Percentiles rank a stretch among this genome's conserved stretches.
phyloP scores from a whole-genome alignment of 805 yeast genomes.

The Cyberlindnera xishuangbannaensis region DNA sequence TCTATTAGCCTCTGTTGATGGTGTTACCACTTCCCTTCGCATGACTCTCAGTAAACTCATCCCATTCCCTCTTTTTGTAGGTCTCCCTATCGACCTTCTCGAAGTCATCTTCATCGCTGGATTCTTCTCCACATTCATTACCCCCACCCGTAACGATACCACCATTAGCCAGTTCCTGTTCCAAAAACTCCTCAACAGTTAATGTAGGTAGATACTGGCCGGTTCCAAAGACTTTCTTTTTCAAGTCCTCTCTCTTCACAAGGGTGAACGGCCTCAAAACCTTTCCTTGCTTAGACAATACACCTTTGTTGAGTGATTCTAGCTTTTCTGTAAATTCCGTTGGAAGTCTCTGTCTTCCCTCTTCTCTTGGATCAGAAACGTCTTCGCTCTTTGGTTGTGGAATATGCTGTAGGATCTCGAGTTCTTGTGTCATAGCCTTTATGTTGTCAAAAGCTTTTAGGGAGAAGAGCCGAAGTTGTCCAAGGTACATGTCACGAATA shows the following conservation, averaged over 20 bases:
- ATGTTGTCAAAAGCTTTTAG: constrained; percentile 49
- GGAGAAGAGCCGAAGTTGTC: constrained; percentile 47
- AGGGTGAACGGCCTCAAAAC: constrained; percentile 82
- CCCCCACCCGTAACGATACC: constrained; percentile 58
- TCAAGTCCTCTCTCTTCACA: constrained; percentile 51
- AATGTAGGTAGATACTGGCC: constrained; percentile 92
- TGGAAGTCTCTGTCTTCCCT: constrained; percentile 19
- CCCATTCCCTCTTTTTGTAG: constrained; percentile 82
- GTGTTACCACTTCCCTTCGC: constrained; percentile 91
- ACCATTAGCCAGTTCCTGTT: constrained; percentile 79
- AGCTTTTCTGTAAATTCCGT: constrained; percentile 59
- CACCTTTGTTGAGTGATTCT: constrained; percentile 45
- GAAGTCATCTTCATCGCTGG: constrained; percentile 56
- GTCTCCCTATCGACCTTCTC: constrained; percentile 61
- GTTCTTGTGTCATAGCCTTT: constrained; percentile 59
- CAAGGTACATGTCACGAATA: constrained; percentile 48
- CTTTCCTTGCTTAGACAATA: constrained; percentile 68
- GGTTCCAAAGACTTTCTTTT: constrained; percentile 72
- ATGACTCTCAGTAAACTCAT: constrained; percentile 81
- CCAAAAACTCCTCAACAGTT: constrained; percentile 88
- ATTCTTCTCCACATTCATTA: constrained; percentile 28
- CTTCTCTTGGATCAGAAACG: constrained; percentile 10
- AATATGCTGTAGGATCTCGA: constrained; percentile 50
- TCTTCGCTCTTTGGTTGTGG: constrained; percentile 28
- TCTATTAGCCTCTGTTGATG: constrained; percentile 51